These are phyloP conservation scores for Aegilops sharonensis DNA, from an alignment of 176 grass and related monocot genomes.

Conservation along the genomic window DNA sequence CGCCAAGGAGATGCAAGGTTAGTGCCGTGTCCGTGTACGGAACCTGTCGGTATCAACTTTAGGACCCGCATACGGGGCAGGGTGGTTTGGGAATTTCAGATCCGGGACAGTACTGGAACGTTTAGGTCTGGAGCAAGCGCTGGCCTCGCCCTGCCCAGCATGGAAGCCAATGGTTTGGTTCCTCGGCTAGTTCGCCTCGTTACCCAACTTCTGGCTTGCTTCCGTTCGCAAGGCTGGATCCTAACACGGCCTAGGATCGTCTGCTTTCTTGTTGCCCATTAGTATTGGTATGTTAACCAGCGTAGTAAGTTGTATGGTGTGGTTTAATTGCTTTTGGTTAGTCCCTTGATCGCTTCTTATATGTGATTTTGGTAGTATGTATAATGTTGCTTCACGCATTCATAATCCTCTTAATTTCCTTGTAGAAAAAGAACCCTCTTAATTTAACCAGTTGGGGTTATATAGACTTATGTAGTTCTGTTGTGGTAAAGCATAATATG, in stretches of 20 bases:
- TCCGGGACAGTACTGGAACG: background rate
- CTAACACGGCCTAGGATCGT: background rate
- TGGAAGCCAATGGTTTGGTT: too few species aligned
- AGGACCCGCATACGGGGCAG: background rate
- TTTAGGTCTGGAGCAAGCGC: too few species aligned
- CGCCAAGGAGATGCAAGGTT: conserved; percentile 84
- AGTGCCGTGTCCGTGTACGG: background rate
- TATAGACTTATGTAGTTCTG: background rate
- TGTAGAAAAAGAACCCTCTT: background rate
- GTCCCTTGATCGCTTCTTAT: background rate
- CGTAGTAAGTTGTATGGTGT: background rate
- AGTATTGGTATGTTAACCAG: background rate
- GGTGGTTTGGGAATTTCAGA: background rate
- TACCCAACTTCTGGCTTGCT: too few species aligned
- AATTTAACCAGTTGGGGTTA: background rate
- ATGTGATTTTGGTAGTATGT: background rate
- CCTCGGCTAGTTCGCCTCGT: too few species aligned
- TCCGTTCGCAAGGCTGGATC: too few species aligned
- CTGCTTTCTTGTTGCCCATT: background rate
- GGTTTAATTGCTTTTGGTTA: background rate
- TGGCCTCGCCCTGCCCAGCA: too few species aligned
- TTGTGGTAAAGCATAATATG: background rate
- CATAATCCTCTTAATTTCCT: background rate
- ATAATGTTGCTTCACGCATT: background rate
- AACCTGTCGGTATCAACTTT: background rate